These are phyloP conservation scores for Brassica hybrid DNA, from an alignment of 441 rosid species.

Conservation along the genomic window DNA sequence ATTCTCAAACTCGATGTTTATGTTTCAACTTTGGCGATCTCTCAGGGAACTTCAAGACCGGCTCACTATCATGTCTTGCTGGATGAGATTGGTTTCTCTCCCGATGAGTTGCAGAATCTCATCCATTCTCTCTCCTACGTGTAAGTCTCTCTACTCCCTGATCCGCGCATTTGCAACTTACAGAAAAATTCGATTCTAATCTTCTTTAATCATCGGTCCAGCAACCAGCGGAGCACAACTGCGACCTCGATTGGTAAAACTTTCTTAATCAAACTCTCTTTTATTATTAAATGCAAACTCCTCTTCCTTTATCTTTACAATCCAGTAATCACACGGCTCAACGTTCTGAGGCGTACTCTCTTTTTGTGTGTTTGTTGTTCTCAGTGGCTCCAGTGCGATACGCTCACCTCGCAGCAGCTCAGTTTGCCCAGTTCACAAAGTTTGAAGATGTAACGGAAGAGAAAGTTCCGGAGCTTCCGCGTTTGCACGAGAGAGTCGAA, in stretches of 20 bases:
- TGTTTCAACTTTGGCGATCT: not conserved
- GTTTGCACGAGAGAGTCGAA: slow-evolving; percentile 57
- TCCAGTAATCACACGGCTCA: not conserved
- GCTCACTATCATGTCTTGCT: slow-evolving; percentile 87
- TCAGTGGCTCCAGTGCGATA: slow-evolving; percentile 93
- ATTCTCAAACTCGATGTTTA: not conserved
- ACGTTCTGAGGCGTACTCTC: not conserved
- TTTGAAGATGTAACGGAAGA: slow-evolving; percentile 67
- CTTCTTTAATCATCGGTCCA: slow-evolving; percentile 36
- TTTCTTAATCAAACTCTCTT: not conserved
- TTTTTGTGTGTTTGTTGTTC: not conserved
- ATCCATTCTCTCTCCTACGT: slow-evolving; percentile 80
- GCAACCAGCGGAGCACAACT: slow-evolving; percentile 86
- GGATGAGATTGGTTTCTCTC: slow-evolving; percentile 92
- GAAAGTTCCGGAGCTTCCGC: slow-evolving; percentile 71
- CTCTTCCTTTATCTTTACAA: not conserved
- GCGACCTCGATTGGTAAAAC: slow-evolving; percentile 81
- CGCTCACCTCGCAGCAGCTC: slow-evolving; percentile 91
- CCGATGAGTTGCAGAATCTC: slow-evolving; percentile 73
- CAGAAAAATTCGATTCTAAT: not conserved
- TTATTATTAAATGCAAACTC: not conserved
- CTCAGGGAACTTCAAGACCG: slow-evolving; percentile 90
- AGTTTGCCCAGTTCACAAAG: slow-evolving; percentile 74
- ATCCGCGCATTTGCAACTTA: not conserved
- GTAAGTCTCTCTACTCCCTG: slow-evolving; percentile 47